Percentiles rank a stretch among this genome's conserved stretches.
Conservation (phyloP, 768 basidiomycete genomes). For the Termitomyces sp. region DNA sequence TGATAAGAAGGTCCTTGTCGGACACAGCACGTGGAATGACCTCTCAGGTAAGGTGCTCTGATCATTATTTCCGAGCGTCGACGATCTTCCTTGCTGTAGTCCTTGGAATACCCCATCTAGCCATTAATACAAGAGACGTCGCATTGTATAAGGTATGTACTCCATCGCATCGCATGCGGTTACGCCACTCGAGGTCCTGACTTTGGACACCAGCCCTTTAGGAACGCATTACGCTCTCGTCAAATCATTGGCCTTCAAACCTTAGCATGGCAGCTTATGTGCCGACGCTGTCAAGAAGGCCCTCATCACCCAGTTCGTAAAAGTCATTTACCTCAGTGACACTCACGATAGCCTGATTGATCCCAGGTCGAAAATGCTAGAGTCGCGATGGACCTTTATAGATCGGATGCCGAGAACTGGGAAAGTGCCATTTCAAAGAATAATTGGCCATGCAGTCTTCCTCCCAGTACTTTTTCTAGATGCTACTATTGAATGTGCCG, state of each 20-base stretch:
- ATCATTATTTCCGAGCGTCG: slow-evolving; percentile 7
- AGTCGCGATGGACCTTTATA: slow-evolving; percentile 47
- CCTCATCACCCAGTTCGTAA: slow-evolving; percentile 64
- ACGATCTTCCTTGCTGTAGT: slow-evolving; percentile 34
- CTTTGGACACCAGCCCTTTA: slow-evolving; percentile 49
- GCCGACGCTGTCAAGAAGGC: slow-evolving; percentile 68
- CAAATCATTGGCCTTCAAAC: slow-evolving; percentile 73
- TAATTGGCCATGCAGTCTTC: slow-evolving; percentile 72
- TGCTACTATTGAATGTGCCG: slow-evolving; percentile 51
- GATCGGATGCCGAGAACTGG: slow-evolving; percentile 60
- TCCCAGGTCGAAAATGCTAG: slow-evolving; percentile 73
- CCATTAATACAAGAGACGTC: slow-evolving; percentile 74
- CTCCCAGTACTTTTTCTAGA: slow-evolving; percentile 75
- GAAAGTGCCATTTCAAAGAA: slow-evolving; percentile 51
- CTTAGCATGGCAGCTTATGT: slow-evolving; percentile 78
- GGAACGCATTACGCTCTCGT: slow-evolving; percentile 61
- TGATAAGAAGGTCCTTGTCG: slow-evolving; percentile 66
- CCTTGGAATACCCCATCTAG: slow-evolving; percentile 75
- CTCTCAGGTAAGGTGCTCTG: slow-evolving; percentile 50
- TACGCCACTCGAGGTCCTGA: slow-evolving; percentile 13
- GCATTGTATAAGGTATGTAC: slow-evolving; percentile 56
- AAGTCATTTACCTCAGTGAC: slow-evolving; percentile 4
- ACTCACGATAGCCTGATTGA: slow-evolving; percentile 8
- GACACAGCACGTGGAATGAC: slow-evolving; percentile 78
- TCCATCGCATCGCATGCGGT: not conserved